Evolutionary conservation across 371 early-diverging fungal genomes (phyloP).

Genomic region (Actinomucor elegans): DNA sequence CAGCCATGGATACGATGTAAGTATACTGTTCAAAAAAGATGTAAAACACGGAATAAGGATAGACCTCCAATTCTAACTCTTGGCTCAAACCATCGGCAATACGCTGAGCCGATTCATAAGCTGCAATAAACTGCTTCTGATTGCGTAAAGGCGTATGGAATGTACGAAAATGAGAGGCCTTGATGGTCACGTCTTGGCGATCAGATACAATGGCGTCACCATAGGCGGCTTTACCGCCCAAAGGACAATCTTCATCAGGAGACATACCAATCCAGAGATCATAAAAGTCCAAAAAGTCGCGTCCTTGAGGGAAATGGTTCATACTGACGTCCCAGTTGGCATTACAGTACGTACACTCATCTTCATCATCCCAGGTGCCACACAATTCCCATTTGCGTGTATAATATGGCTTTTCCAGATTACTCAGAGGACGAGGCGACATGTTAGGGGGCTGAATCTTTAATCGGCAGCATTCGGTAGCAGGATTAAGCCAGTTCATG

Average conservation of each 20-base stretch:
- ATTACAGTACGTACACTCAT: slow-evolving; percentile 56
- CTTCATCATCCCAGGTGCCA: slow-evolving; percentile 55
- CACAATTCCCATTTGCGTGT: slow-evolving; percentile 37
- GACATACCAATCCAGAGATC: slow-evolving; percentile 56
- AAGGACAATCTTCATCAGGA: slow-evolving; percentile 66
- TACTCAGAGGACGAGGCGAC: slow-evolving; percentile 8
- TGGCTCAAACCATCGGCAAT: slow-evolving; percentile 59
- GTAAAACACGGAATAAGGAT: slow-evolving; percentile 76
- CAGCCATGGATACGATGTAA: slow-evolving; percentile 58
- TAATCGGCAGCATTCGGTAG: slow-evolving; percentile 59
- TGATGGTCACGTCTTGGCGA: slow-evolving; percentile 32
- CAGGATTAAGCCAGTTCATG: slow-evolving; percentile 67
- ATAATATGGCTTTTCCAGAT: slow-evolving; percentile 8
- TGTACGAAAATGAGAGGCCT: slow-evolving; percentile 70
- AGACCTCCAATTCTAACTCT: slow-evolving; percentile 54
- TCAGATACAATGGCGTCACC: slow-evolving; percentile 56
- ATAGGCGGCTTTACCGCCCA: slow-evolving; percentile 75
- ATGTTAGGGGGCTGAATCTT: slow-evolving; percentile 22
- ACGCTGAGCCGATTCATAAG: slow-evolving; percentile 62
- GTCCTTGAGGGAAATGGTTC: slow-evolving; percentile 60
- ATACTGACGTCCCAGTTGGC: slow-evolving; percentile 61
- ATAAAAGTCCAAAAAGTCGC: slow-evolving; percentile 57
- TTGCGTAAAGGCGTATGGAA: slow-evolving; percentile 65
- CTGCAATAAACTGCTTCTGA: slow-evolving; percentile 69
- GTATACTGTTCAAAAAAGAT: slow-evolving; percentile 80